Percentiles rank a stretch among this genome's conserved stretches.
phyloP scores from a whole-genome alignment of 768 basidiomycete genomes.

The Termitomyces sp. region DNA sequence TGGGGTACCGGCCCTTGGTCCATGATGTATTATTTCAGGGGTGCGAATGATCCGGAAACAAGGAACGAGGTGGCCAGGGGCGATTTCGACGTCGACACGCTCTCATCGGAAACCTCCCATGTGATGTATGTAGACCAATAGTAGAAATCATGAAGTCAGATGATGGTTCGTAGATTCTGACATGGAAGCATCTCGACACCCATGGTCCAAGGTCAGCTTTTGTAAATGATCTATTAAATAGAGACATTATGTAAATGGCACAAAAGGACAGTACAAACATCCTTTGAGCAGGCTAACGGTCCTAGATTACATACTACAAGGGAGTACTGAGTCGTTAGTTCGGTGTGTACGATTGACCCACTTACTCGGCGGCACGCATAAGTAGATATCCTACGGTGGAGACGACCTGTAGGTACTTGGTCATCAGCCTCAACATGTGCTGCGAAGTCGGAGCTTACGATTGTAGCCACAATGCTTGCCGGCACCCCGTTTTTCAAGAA shows the following conservation, averaged over 20 bases:
- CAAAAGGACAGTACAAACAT: background rate
- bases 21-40: background rate
- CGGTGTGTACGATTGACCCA: slow-evolving; percentile 6
- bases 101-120: slow-evolving; percentile 9
- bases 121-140: background rate
- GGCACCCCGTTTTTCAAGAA: slow-evolving; percentile 94
- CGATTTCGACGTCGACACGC: slow-evolving; percentile 10
- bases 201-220: background rate
- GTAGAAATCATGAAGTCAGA: slow-evolving; percentile 3
- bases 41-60: slow-evolving; percentile 5
- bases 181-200: slow-evolving; percentile 5
- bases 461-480: slow-evolving; percentile 83
- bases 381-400: slow-evolving; percentile 79
- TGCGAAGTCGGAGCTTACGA: slow-evolving; percentile 43
- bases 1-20: background rate
- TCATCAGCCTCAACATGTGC: slow-evolving; percentile 5
- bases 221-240: background rate
- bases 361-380: slow-evolving; percentile 69
- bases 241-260: background rate
- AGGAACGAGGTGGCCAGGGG: slow-evolving; percentile 5
- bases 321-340: background rate
- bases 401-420: slow-evolving; percentile 50
- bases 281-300: background rate
- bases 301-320: slow-evolving; percentile 4
- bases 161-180: slow-evolving; percentile 5